phyloP scores from a whole-genome alignment of 1,284 basidiomycete species.

The Marasmius tenuissimus region DNA sequence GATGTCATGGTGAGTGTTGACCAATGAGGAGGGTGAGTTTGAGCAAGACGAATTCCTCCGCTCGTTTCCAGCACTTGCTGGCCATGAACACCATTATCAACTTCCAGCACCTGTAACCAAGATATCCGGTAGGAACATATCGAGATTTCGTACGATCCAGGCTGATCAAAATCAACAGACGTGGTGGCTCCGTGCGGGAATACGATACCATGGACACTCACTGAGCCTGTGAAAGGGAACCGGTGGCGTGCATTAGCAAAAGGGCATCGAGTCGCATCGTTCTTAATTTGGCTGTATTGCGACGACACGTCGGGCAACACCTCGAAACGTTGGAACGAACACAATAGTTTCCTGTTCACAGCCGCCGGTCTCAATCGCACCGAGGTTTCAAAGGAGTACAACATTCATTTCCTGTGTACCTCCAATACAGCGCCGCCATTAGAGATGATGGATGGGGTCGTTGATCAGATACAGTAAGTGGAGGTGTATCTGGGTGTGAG shows the following conservation, averaged over 20 bases:
- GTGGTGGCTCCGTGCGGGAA: too few species aligned
- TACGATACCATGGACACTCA: too few species aligned
- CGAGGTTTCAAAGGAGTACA: conserved; percentile 25
- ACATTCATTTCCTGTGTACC: conserved; percentile 40
- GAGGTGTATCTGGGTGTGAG: too few species aligned
- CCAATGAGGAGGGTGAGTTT: neutral
- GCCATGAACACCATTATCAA: neutral
- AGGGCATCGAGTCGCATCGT: neutral
- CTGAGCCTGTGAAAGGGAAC: too few species aligned
- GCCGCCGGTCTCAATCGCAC: conserved; percentile 26
- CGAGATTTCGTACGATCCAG: too few species aligned
- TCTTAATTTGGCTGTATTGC: conserved; percentile 9
- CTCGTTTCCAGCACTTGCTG: neutral
- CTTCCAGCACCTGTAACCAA: too few species aligned
- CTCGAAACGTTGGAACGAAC: conserved; percentile 13
- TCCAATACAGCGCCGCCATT: conserved; percentile 41
- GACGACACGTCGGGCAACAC: conserved; percentile 14
- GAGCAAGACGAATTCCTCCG: neutral
- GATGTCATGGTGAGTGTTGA: conserved; percentile 8
- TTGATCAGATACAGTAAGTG: conserved; percentile 25
- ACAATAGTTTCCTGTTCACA: conserved; percentile 12
- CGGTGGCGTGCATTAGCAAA: neutral
- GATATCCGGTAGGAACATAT: too few species aligned
- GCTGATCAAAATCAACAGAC: neutral
- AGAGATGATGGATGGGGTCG: conserved; percentile 41